Conservation (phyloP, 164 flowering plant genomes). For the Saururus chinensis region DNA sequence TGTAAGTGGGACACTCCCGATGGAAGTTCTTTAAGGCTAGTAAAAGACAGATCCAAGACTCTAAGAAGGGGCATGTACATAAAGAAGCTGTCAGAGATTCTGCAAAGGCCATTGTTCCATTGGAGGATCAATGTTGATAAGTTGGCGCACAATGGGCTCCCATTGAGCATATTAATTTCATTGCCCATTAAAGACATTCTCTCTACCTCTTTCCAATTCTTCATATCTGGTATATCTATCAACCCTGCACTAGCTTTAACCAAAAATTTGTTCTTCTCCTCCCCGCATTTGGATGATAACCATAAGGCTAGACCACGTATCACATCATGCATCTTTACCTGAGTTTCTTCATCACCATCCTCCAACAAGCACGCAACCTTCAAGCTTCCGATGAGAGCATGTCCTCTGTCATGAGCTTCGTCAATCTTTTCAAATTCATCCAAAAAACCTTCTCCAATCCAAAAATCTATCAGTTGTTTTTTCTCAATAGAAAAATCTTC, state of each 20-base stretch:
- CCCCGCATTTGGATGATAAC: constrained; percentile 7
- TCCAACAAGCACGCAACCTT: constrained; percentile 11
- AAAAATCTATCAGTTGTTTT: constrained; percentile 5
- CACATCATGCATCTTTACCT: constrained; percentile 11
- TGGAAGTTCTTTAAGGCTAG: constrained; percentile 5
- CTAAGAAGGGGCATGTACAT: constrained; percentile 4
- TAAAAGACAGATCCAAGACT: constrained; percentile 11
- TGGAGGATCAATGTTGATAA: constrained; percentile 11
- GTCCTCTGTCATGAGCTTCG: constrained; percentile 6
- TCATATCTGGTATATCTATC: neutral
- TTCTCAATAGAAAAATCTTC: constrained; percentile 4
- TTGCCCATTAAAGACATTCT: constrained; percentile 10
- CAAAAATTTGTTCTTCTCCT: neutral
- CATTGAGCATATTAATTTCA: neutral
- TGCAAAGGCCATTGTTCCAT: constrained; percentile 1
- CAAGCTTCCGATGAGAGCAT: constrained; percentile 3
- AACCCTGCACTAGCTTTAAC: constrained; percentile 3
- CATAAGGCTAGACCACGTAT: constrained; percentile 8
- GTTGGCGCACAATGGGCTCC: constrained; percentile 12
- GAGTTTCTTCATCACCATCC: constrained; percentile 1
- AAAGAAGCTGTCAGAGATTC: constrained; percentile 5
- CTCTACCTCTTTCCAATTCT: constrained; percentile 7
- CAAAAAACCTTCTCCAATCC: constrained; percentile 9
- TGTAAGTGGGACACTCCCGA: neutral
- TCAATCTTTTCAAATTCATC: constrained; percentile 3